Evolutionary conservation across 371 early-diverging fungal genomes (phyloP), one percentile per base, ranked within the genome.

Genomic region (Haplosporangium sp.): DNA sequence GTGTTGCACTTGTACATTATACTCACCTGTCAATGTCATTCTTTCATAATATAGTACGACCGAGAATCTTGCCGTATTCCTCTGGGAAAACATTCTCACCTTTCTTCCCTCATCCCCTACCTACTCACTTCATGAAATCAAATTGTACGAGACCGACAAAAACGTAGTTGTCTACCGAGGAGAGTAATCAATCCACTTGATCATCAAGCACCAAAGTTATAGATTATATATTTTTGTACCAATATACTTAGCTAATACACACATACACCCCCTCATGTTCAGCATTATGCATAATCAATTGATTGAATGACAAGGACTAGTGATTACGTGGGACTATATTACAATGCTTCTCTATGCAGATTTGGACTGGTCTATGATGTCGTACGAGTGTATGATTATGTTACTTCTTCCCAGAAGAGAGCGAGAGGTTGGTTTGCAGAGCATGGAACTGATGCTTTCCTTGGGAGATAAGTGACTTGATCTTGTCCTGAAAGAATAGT

Each of bases 21-120:
- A 3, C 35, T 11, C 15, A 38, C 2, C 52, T 15, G 17, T 11
- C 45, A n/a, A 48, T 63, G 6, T 63, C 63, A 2, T 34, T 15
- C 13, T 9, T 55, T 8, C 20, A 10, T 56, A 65, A 10, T 63
- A 73, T 61, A 94, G 96, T 83, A 97, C 97, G 15, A 92, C 94
- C 13, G 97, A 97, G 85, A 96, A 96, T 82, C 79, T 97, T 53
- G 95, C 95, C 0, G 89, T 94, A 8, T 97, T 90, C 78, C 90
- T 95, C 42, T 97, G 96, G 96, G 83, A 87, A 65, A 86, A 85
- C 58, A 85, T 96, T 59, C 69, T 83, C 57, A 61, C 71, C 37
- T 72, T 85, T 45, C 85, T 90, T 40, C 73, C 85, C 56, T 63
- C 60, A 2, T 83, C 88, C 38, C 84, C 84, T 1, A 73, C 73